Base-by-base conservation (phyloP, 192 early-diverging fungal genomes). In the Entomortierella beljakovae region DNA sequence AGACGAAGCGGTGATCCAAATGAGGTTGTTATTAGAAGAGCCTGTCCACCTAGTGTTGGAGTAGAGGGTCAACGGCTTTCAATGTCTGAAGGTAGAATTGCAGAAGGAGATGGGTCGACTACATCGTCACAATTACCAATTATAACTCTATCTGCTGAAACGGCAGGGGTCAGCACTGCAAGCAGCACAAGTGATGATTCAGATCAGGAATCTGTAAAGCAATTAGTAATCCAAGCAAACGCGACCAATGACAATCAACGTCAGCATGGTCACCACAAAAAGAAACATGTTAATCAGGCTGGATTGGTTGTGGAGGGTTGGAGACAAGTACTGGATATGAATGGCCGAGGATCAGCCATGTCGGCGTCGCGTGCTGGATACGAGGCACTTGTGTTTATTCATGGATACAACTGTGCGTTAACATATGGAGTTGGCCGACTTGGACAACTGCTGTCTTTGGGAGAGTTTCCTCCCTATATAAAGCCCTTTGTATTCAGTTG, bases 401-500 rank as follows among this genome's bases (percentile, higher is more conserved):
- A 82, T 38, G 74, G 81, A 46, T 82, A 73, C 57, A 82, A 79
- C 48, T 82, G 81, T 29, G 38, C 81, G 6, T 54, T 77, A 13
- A 79, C 65, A 31, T 82, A 73, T 56, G 81, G 74, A 5, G 70
- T 73, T 25, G 81, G 51, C 34, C 64, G 74, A 40, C 51, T 82
- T 3, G 81, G 81, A 23, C 81, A 82, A 52, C 55, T 82, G 40
- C 57, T 82, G 31, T 62, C 81, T 0, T 32, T 82, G 0, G 81
- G 69, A 11, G 81, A 82, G 26, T 73, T 82, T 28, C 81, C 81
- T 0, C 55, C 65, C 13, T 82, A 82, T 25, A 79, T 82, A 51
- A 82, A 82, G 23, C 81, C 81, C 11, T 82, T 82, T 46, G 70
- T 82, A 1, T 82, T 82, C 33, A 73, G 61, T n/a, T 77, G 74